Evolutionary conservation across 2,329 filamentous ascomycete genomes (phyloP).

Genomic region (Hypoxylon sp.): DNA sequence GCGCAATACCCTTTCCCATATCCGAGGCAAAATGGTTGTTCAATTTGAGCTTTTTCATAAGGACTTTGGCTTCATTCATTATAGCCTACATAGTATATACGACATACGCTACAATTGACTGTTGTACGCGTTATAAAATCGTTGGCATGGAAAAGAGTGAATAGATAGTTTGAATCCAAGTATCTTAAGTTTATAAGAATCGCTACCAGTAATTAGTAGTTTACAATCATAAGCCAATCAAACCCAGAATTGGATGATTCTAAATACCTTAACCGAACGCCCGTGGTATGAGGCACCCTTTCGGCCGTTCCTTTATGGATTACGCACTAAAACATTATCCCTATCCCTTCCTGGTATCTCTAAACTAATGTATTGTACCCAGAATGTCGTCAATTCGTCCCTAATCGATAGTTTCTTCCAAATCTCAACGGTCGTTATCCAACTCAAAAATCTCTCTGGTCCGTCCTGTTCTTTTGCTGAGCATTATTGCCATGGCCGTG

Average conservation of each 20-base stretch:
- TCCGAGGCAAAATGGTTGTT: neutral
- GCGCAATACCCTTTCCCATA: conserved; percentile 34
- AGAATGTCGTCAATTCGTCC: conserved; percentile 13
- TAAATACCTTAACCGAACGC: conserved; percentile 24
- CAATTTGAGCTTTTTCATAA: conserved; percentile 3
- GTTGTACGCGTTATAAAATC: neutral
- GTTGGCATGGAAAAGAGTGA: neutral
- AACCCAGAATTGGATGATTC: conserved; percentile 6
- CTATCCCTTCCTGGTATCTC: conserved; percentile 5
- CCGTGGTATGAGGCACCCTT: conserved; percentile 13
- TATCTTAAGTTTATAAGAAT: neutral
- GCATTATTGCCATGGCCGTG: conserved; percentile 18
- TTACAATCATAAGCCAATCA: neutral
- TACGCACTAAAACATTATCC: conserved; percentile 13
- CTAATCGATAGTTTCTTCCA: neutral
- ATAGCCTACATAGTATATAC: neutral
- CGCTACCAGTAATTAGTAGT: conserved; percentile 1
- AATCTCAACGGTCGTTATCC: neutral
- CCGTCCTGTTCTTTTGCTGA: conserved; percentile 27
- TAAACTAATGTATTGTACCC: conserved; percentile 10
- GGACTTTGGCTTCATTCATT: neutral
- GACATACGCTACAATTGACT: neutral
- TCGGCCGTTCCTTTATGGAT: conserved; percentile 1
- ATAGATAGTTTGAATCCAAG: neutral
- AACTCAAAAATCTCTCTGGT: conserved; percentile 47